phyloP scores from a whole-genome alignment of 2,329 filamentous ascomycete species.

The Alternaria triticimaculans region DNA sequence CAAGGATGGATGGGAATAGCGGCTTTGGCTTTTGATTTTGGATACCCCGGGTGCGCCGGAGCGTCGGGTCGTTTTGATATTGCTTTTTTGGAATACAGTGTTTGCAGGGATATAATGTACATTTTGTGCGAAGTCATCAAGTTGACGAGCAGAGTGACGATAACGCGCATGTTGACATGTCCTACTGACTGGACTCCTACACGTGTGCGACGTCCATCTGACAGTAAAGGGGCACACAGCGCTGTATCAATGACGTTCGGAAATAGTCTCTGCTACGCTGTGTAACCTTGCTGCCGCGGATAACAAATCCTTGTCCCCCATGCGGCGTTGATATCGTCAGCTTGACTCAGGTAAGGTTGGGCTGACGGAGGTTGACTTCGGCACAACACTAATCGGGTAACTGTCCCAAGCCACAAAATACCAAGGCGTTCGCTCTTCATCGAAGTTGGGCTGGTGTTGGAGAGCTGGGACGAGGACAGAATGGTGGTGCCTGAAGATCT shows the following conservation, averaged over 20 bases:
- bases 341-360: slow-evolving; percentile 1
- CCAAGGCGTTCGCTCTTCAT: not conserved
- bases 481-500: slow-evolving; percentile 26
- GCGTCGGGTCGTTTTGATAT: slow-evolving; percentile 4
- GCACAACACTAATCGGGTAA: not conserved
- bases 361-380: slow-evolving; percentile 1
- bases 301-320: slow-evolving; percentile 1
- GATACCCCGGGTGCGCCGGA: not conserved
- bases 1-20: not conserved
- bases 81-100: not conserved
- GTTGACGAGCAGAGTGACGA: not conserved
- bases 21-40: not conserved
- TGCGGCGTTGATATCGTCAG: slow-evolving; percentile 1
- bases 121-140: not conserved
- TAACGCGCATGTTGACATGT: not conserved
- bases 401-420: not conserved
- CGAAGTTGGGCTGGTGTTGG: slow-evolving; percentile 1
- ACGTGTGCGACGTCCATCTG: not conserved
- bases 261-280: not conserved
- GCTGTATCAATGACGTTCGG: not conserved
- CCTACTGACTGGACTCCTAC: not conserved
- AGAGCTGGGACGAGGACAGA: not conserved
- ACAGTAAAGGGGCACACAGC: not conserved
- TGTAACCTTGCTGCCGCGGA: slow-evolving; percentile 9
- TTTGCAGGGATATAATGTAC: not conserved